These are phyloP conservation scores for Colletotrichum sp. DNA, from an alignment of 2,329 filamentous ascomycete genomes.

Conservation along the genomic window DNA sequence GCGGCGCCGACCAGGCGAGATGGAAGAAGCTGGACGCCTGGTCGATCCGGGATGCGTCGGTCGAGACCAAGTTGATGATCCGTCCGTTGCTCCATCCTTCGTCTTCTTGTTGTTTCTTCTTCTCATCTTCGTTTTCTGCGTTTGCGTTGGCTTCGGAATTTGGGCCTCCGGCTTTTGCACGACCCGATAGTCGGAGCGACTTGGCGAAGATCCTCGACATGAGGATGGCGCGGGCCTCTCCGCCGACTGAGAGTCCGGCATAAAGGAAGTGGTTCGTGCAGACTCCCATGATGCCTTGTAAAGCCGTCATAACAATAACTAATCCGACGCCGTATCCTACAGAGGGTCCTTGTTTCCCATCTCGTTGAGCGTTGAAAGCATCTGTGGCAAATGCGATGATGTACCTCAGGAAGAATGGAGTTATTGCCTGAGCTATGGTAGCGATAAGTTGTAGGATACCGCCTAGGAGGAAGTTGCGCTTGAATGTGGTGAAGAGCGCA, in stretches of 20 bases:
- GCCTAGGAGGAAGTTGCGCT: slow-evolving; percentile 81
- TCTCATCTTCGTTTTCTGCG: slow-evolving; percentile 25
- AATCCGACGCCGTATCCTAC: background rate
- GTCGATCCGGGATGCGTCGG: slow-evolving; percentile 91
- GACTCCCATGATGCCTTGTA: slow-evolving; percentile 84
- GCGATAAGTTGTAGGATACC: slow-evolving; percentile 75
- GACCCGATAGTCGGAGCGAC: slow-evolving; percentile 83
- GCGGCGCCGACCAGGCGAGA: slow-evolving; percentile 84
- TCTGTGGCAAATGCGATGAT: slow-evolving; percentile 84
- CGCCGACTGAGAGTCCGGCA: slow-evolving; percentile 89
- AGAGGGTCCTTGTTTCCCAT: background rate
- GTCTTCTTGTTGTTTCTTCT: slow-evolving; percentile 32
- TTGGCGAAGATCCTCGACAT: slow-evolving; percentile 92
- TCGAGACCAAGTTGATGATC: slow-evolving; percentile 91
- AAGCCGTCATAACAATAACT: slow-evolving; percentile 69
- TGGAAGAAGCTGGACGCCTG: slow-evolving; percentile 89
- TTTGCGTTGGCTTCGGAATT: slow-evolving; percentile 25
- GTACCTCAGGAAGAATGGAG: slow-evolving; percentile 84
- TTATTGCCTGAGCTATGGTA: slow-evolving; percentile 76
- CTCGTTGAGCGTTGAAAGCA: slow-evolving; percentile 61
- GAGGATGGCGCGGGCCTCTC: slow-evolving; percentile 78
- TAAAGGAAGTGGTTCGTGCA: slow-evolving; percentile 91
- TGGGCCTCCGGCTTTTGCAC: slow-evolving; percentile 76
- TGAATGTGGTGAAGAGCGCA: slow-evolving; percentile 84
- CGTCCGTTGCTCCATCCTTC: slow-evolving; percentile 85